Conservation (phyloP, 1,284 basidiomycete genomes). For the Apiotrichum mycotoxinovorans region DNA sequence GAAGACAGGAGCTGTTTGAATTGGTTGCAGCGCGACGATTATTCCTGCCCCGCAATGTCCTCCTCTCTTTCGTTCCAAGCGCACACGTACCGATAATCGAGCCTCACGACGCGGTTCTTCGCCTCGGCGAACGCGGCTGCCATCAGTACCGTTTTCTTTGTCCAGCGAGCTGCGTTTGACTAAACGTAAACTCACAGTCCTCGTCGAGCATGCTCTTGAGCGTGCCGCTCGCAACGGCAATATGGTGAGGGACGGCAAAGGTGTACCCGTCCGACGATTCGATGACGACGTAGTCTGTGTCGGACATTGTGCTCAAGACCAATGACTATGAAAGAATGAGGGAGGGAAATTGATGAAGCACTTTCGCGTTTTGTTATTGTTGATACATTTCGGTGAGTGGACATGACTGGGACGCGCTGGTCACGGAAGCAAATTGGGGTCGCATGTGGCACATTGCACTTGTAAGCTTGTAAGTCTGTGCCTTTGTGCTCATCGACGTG, state of each 20-base stretch:
- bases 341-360: not conserved
- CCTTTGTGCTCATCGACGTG: too few relatives aligned
- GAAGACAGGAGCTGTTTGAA: not conserved
- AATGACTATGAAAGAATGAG: not conserved
- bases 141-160: not conserved
- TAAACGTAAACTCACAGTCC: slow-evolving; percentile 34
- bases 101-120: slow-evolving; percentile 44
- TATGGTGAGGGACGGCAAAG: slow-evolving; percentile 45
- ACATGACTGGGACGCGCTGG: not conserved
- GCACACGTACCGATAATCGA: slow-evolving; percentile 47
- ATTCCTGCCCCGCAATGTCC: too few relatives aligned
- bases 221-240: slow-evolving; percentile 47
- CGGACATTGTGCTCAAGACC: slow-evolving; percentile 1
- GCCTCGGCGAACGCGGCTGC: slow-evolving; percentile 50
- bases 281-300: slow-evolving; percentile 43
- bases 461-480: too few relatives aligned
- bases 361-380: not conserved
- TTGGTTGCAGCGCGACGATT: not conserved
- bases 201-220: slow-evolving; percentile 48
- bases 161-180: not conserved
- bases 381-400: not conserved
- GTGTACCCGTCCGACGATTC: slow-evolving; percentile 47
- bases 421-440: not conserved
- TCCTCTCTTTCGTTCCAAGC: too few relatives aligned
- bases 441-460: too few relatives aligned